Evolutionary conservation across 2,329 filamentous ascomycete genomes (phyloP).

Genomic region (Colletotrichum sp.): DNA sequence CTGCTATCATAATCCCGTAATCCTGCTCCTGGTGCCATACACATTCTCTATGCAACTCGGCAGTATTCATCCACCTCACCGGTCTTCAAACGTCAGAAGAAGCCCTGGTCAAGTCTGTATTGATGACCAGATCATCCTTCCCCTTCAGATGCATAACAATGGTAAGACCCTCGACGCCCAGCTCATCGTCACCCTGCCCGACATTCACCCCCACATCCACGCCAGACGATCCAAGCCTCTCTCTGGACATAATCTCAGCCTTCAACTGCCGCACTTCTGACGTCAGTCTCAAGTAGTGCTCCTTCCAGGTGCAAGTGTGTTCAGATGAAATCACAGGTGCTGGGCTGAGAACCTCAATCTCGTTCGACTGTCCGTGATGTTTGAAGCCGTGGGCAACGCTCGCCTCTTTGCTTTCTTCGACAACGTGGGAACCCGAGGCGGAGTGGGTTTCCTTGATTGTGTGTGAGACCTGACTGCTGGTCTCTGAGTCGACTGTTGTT

Average conservation of each 20-base stretch:
- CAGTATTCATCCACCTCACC: neutral
- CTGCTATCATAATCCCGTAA: constrained; percentile 4
- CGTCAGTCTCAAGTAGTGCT: constrained; percentile 44
- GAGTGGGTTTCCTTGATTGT: neutral
- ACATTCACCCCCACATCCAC: constrained; percentile 26
- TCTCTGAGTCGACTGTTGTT: neutral
- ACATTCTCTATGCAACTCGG: neutral
- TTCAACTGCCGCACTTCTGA: constrained; percentile 46
- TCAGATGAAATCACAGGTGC: constrained; percentile 39
- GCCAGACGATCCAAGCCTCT: constrained; percentile 9
- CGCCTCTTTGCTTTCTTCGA: neutral
- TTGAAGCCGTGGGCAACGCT: neutral
- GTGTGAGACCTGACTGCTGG: neutral
- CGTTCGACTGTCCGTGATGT: neutral
- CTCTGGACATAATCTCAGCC: constrained; percentile 37
- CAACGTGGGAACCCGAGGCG: neutral
- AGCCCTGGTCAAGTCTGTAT: constrained; percentile 44
- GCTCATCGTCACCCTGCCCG: constrained; percentile 34
- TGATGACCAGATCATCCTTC: constrained; percentile 57
- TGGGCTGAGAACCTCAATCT: constrained; percentile 33
- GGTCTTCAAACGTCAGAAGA: neutral
- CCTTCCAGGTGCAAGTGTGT: constrained; percentile 48
- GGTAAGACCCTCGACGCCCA: constrained; percentile 53
- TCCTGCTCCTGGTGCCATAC: neutral
- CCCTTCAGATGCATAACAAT: constrained; percentile 55